Evolutionary conservation across 352 stramenopile species (phyloP).

Genomic region (Thraustochytrium striatum): DNA sequence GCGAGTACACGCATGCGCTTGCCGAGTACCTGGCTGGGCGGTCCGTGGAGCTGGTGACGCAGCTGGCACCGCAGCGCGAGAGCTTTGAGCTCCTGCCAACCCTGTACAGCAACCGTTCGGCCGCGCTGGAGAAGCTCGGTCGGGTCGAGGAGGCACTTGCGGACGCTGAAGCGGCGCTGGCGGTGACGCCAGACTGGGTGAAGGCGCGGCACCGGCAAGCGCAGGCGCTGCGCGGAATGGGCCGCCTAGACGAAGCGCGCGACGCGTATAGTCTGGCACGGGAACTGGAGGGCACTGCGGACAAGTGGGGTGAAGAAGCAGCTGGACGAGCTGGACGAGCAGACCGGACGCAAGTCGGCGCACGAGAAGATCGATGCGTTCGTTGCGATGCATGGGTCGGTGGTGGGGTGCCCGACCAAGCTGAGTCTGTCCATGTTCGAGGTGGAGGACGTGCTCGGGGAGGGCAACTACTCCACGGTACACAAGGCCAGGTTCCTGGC

Average conservation of each 20-base stretch:
- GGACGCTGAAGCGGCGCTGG: slow-evolving; percentile 18
- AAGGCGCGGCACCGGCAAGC: slow-evolving; percentile 29
- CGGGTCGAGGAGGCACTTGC: not conserved
- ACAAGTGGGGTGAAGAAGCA: slow-evolving; percentile 1
- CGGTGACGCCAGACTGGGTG: not conserved
- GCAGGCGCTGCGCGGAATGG: slow-evolving; percentile 19
- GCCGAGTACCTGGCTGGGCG: no score
- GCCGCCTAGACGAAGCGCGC: slow-evolving; percentile 18
- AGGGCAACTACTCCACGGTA: slow-evolving; percentile 44
- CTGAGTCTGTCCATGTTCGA: slow-evolving; percentile 40
- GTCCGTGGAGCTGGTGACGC: no score
- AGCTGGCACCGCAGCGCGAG: no score
- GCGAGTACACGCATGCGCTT: no score
- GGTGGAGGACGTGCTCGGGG: slow-evolving; percentile 9
- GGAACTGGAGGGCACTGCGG: slow-evolving; percentile 27
- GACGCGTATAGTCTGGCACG: slow-evolving; percentile 34
- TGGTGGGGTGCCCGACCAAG: slow-evolving; percentile 47
- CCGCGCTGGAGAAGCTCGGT: slow-evolving; percentile 15
- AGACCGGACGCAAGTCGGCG: slow-evolving; percentile 10
- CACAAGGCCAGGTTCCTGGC: not conserved
- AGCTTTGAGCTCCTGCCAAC: not conserved
- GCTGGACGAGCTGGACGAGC: not conserved
- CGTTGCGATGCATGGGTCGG: slow-evolving; percentile 8
- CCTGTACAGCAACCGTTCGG: slow-evolving; percentile 8
- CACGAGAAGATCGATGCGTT: slow-evolving; percentile 32